Evolutionary conservation across 768 basidiomycete genomes (phyloP), one percentile per base, ranked within the genome.

Genomic region (Dacryopinax primogenitus): DNA sequence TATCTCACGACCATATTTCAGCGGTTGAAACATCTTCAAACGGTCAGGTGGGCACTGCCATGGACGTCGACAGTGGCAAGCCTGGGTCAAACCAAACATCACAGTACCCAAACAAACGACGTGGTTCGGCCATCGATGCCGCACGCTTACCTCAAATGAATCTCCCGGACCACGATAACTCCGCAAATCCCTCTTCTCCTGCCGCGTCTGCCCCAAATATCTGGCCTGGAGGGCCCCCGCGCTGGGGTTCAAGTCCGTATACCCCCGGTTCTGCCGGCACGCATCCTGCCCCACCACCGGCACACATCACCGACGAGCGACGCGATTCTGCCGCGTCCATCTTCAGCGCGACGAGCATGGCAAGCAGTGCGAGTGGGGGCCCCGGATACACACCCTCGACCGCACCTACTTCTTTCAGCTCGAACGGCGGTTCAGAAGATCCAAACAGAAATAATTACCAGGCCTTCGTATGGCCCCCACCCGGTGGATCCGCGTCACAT

Each of bases 111-210:
- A 62, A 68, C 62, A 93, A 93, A 74, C 84, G 91, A 69, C 83
- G 91, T 61, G 87, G 89, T 33, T 93, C 92, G 18, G 83, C 87
- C 26, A 82, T 90, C 69, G 91, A 92, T 69, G 85, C 87, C 7
- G 83, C 84, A 65, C 78, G 86, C 62, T 83, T 92, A 69, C 84
- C 86, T 15, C 85, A 87, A 70, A 78, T 90, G 69, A 86, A 82
- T 72, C 76, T 91, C 69, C 83, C 86, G 71, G 88, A 92, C 72
- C 86, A 88, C 62, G 83, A 90, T 67, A 83, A 84, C 72, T 90
- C 89, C 21, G 79, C 85, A 28, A 89, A 90, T 73, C 82, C 85
- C 18, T 81, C 87, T 21, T 64, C 66, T 16, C 62, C 63, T 35
- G 23, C 64, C 36, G 62, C 64, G 34, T 58, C 58, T 11, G 36